Evolutionary conservation across 1,284 basidiomycete genomes (phyloP).

Genomic region (Ganoderma multipileum): DNA sequence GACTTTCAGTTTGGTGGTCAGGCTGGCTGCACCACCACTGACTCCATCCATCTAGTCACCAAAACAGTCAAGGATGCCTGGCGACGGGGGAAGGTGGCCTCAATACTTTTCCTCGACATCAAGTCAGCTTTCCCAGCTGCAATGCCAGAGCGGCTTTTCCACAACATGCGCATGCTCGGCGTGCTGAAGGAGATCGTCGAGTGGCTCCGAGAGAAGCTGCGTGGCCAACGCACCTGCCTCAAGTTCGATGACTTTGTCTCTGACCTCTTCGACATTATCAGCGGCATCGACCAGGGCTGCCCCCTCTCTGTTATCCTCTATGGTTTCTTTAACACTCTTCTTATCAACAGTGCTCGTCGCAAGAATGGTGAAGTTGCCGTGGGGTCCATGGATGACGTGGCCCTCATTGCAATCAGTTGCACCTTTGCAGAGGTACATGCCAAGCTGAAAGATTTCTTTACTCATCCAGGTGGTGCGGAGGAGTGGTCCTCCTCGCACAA

Average conservation of each 20-base stretch:
- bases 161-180: constrained; percentile 40
- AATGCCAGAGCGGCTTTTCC: constrained; percentile 36
- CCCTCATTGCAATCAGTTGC: constrained; percentile 6
- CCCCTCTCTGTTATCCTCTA: constrained; percentile 33
- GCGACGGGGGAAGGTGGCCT: constrained; percentile 40
- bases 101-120: constrained; percentile 46
- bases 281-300: constrained; percentile 44
- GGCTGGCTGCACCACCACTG: constrained; percentile 43
- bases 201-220: constrained; percentile 35
- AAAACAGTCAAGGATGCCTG: constrained; percentile 43
- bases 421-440: background rate
- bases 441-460: constrained; percentile 18
- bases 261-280: constrained; percentile 30
- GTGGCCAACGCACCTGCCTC: constrained; percentile 33
- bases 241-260: constrained; percentile 42
- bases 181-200: constrained; percentile 35
- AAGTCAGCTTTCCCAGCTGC: constrained; percentile 48
- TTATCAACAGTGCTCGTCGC: constrained; percentile 27
- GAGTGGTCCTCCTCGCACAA: constrained; percentile 37
- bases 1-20: constrained; percentile 44
- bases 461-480: constrained; percentile 32
- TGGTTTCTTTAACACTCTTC: constrained; percentile 41
- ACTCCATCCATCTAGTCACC: constrained; percentile 44
- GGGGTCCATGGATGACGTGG: constrained; percentile 40
- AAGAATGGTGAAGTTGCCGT: constrained; percentile 30